phyloP scores from a whole-genome alignment of 768 basidiomycete species.

The Suillus luteus region DNA sequence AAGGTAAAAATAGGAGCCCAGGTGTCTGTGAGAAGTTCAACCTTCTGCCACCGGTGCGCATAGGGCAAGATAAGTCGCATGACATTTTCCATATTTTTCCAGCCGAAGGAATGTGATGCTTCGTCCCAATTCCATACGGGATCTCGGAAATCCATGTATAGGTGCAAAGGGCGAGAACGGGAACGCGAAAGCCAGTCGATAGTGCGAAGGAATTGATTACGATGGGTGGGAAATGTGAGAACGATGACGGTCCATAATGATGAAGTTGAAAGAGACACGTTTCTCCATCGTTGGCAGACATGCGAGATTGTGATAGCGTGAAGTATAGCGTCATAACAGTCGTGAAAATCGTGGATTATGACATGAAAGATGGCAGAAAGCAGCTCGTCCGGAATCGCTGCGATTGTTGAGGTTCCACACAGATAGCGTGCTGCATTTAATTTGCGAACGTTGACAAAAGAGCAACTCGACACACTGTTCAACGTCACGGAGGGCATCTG shows the following conservation, averaged over 20 bases:
- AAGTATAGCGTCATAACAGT: slow-evolving; percentile 27
- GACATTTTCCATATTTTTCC: slow-evolving; percentile 46
- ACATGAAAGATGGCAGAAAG: slow-evolving; percentile 38
- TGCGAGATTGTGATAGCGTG: slow-evolving; percentile 44
- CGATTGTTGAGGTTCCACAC: not conserved
- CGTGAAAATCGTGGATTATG: slow-evolving; percentile 30
- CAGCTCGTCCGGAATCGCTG: slow-evolving; percentile 38
- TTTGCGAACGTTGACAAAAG: slow-evolving; percentile 5
- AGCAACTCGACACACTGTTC: not conserved
- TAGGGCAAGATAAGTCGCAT: slow-evolving; percentile 48
- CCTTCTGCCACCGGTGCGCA: slow-evolving; percentile 45
- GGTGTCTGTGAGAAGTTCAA: slow-evolving; percentile 59
- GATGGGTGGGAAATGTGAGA: slow-evolving; percentile 46
- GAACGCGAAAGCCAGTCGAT: slow-evolving; percentile 48
- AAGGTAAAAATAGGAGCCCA: slow-evolving; percentile 61
- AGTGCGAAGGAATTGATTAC: slow-evolving; percentile 39
- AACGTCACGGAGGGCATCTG: slow-evolving; percentile 1
- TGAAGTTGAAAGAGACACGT: slow-evolving; percentile 45
- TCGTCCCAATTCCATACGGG: slow-evolving; percentile 55
- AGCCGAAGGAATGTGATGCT: slow-evolving; percentile 44
- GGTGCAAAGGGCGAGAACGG: slow-evolving; percentile 44
- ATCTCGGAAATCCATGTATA: slow-evolving; percentile 62
- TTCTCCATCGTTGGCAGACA: slow-evolving; percentile 53
- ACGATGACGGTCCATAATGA: slow-evolving; percentile 54
- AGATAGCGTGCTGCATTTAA: slow-evolving; percentile 2